Evolutionary conservation across 2,329 filamentous ascomycete genomes (phyloP), one percentile per base, ranked within the genome.

Genomic region (Xylariomycetidae sp.): DNA sequence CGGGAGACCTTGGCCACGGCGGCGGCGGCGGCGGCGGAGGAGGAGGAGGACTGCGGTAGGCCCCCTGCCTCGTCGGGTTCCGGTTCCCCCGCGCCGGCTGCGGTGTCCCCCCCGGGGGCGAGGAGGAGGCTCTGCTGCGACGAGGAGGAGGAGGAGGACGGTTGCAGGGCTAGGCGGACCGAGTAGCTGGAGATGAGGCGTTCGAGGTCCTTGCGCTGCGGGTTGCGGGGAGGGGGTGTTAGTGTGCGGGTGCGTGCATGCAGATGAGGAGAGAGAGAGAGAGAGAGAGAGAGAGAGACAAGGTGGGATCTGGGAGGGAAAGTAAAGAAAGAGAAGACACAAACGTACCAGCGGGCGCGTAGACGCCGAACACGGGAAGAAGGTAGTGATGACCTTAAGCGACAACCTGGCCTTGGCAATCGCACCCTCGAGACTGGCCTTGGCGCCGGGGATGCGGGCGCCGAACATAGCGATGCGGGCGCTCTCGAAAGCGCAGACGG

Each of bases 401-500:
- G 57, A 56, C 13, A 50, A 10, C 12, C 25, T 45, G 2, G 49
- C 54, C 32, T 50, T 51, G 18, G 35, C 35, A n/a, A 54, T 44
- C 10, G 46, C 47, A 13, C 35, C 28, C 14, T 50, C 43, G n/a
- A 49, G 42, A n/a, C 38, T 40, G 2, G 47, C 44, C 8, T 32
- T 34, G 1, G 49, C 42, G 7, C 40, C 38, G 2, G 42, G 36
- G 9, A 40, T 41, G 17, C 46, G 41, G 10, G 46, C 43, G 26
- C 43, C 42, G 44, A 61, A 64, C 12, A 64, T 44, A 1, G 65
- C 48, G 2, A 66, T 45, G 1, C 61, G 54, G 1, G 60, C 56
- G 4, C 57, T 55, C 22, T 67, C 62, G 18, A 65, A 67, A 1
- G 58, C 61, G 23, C 63, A 66, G 2, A 67, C 60, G 4, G 63